Percentiles rank a stretch among this genome's conserved stretches.
These are phyloP conservation scores for Hibiscus mutabilis DNA, from an alignment of 345 rosid species.

Conservation along the genomic window DNA sequence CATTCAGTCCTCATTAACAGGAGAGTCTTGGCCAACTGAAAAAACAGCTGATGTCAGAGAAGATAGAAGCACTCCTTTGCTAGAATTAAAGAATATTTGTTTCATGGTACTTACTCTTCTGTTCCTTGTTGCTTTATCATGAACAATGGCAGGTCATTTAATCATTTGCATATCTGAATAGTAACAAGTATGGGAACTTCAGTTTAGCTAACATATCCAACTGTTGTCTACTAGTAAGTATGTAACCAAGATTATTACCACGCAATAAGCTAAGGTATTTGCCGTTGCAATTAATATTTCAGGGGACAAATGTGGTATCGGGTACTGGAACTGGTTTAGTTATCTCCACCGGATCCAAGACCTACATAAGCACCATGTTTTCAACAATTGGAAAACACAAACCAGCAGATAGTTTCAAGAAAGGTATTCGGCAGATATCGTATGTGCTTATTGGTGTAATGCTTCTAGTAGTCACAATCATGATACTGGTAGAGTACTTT, in stretches of 20 bases:
- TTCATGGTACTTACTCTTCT: constrained; percentile 49
- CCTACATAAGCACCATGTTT: constrained; percentile 63
- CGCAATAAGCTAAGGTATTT: background rate
- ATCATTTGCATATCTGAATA: background rate
- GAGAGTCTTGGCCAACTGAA: constrained; percentile 54
- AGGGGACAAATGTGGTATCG: constrained; percentile 72
- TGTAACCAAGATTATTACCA: background rate
- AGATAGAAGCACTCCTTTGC: constrained; percentile 44
- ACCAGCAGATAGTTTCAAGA: constrained; percentile 51
- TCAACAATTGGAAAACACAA: constrained; percentile 53
- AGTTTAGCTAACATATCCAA: background rate
- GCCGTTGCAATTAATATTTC: constrained; percentile 14
- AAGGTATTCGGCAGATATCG: constrained; percentile 47
- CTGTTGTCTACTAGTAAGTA: background rate
- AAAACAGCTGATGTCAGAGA: constrained; percentile 54
- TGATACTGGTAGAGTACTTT: constrained; percentile 30
- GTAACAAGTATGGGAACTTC: background rate
- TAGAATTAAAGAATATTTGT: constrained; percentile 62
- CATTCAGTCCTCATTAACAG: constrained; percentile 75
- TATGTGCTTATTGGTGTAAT: constrained; percentile 52
- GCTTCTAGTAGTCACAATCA: constrained; percentile 43
- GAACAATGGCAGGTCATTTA: background rate
- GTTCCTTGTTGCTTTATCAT: background rate
- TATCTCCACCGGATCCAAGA: constrained; percentile 59
- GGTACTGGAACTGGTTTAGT: constrained; percentile 64